Conservation (phyloP, 352 stramenopile species). For the Globisporangium rhizosaccharum region DNA sequence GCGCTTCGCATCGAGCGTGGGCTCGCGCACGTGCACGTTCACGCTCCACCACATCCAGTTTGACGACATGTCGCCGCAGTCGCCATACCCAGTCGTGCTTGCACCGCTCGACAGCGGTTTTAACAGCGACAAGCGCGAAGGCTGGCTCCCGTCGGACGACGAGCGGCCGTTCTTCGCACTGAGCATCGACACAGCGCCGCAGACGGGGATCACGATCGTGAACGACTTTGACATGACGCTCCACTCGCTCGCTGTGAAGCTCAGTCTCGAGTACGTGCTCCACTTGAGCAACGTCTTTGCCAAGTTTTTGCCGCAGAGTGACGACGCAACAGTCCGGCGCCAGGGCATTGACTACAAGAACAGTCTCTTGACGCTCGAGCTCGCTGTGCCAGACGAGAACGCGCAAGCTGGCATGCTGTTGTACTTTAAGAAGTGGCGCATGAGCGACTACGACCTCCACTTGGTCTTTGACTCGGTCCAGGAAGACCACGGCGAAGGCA, state of each 20-base stretch:
- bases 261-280: slow-evolving; percentile 82
- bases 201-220: slow-evolving; percentile 66
- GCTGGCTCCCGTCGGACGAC: slow-evolving; percentile 71
- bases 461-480: slow-evolving; percentile 82
- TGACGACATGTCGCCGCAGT: slow-evolving; percentile 77
- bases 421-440: slow-evolving; percentile 79
- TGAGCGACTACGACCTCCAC: slow-evolving; percentile 69
- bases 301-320: slow-evolving; percentile 64
- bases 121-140: slow-evolving; percentile 84
- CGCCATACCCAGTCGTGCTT: slow-evolving; percentile 72
- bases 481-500: slow-evolving; percentile 73
- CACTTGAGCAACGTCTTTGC: slow-evolving; percentile 62
- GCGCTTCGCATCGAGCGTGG: slow-evolving; percentile 43
- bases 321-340: slow-evolving; percentile 58
- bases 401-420: slow-evolving; percentile 53
- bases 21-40: slow-evolving; percentile 45
- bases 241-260: slow-evolving; percentile 60
- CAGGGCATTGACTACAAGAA: slow-evolving; percentile 65
- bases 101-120: slow-evolving; percentile 79
- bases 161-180: slow-evolving; percentile 72
- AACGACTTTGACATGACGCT: slow-evolving; percentile 77
- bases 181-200: slow-evolving; percentile 53
- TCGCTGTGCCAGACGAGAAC: slow-evolving; percentile 44
- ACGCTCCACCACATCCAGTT: slow-evolving; percentile 82
- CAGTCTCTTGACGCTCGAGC: slow-evolving; percentile 38